Evolutionary conservation across 345 rosid species (phyloP), one percentile per base, ranked within the genome.

Genomic region (Aquilaria sinensis): DNA sequence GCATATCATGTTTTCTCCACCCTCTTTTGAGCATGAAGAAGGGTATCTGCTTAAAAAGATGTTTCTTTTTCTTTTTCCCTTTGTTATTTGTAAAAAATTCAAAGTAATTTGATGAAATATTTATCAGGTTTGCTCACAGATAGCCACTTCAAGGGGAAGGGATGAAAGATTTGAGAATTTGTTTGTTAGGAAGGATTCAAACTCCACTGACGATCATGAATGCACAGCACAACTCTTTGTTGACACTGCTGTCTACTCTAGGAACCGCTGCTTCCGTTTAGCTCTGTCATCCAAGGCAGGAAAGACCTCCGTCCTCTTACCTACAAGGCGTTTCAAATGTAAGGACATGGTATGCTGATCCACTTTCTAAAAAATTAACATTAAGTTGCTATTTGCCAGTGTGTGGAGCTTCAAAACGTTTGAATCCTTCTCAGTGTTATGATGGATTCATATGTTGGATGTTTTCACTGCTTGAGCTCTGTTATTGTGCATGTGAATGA

Each of bases 271-370:
- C 83, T 94, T 94, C 72, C 97, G 96, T 32, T 77, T 90, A 66
- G 89, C 85, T 61, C 72, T 86, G 41, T 94, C 99, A 8, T 94
- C 99, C 1, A 94, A 94, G 83, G 92, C 99, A 15, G 99, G 97
- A 70, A 94, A 94, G 75, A 79, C 74, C 11, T 80, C 95, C 6
- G 11, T 90, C 64, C 99, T 94, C 66, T 73, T 94, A 56, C 96
- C 99, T 5, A 85, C 96, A 29, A 73, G 79, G 51, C 95, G 95
- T 63, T 94, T 86, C 82, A 85, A 77, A 73, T 88, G 95, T 68
- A 79, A 76, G 72, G 84, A 64, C 71, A 79, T 85, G 99, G 99
- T 94, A 86, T 60, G 84, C 29, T 66, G 56, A 70, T 70, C 12
- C 65, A 59, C 50, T 56, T 12, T 1, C 63, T 48, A 52, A 33